A percentile compares a stretch with the other conserved stretches of the same genome.
phyloP scores from a whole-genome alignment of 495 filamentous ascomycete genomes.

The Rhizodiscina lignyota region DNA sequence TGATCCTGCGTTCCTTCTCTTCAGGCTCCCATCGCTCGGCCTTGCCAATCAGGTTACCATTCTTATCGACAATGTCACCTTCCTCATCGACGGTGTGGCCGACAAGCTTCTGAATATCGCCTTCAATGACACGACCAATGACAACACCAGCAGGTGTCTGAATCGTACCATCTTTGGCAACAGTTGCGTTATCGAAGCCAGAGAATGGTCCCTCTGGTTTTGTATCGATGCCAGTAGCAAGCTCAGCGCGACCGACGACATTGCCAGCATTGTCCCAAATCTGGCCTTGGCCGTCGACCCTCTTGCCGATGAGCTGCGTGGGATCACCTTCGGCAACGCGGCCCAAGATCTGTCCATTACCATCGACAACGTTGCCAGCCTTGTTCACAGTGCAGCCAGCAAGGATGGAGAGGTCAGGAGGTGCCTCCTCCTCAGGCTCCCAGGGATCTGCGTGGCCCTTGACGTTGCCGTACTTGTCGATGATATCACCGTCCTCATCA shows the following conservation, averaged over 20 bases:
- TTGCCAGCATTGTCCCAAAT: slow-evolving; percentile 70
- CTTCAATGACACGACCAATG: slow-evolving; percentile 57
- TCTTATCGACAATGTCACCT: slow-evolving; percentile 66
- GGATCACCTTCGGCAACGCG: slow-evolving; percentile 59
- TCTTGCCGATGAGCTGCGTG: slow-evolving; percentile 54
- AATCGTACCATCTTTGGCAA: slow-evolving; percentile 64
- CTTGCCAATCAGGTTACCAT: slow-evolving; percentile 65
- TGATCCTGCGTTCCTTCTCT: slow-evolving; percentile 46
- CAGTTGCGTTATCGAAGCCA: slow-evolving; percentile 53
- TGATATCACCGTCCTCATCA: slow-evolving; percentile 70
- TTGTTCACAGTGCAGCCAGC: slow-evolving; percentile 81
- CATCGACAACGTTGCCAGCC: slow-evolving; percentile 66
- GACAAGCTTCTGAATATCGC: slow-evolving; percentile 52
- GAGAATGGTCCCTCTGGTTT: slow-evolving; percentile 58
- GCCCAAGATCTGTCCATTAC: slow-evolving; percentile 54
- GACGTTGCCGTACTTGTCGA: slow-evolving; percentile 65
- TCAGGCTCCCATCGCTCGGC: slow-evolving; percentile 73
- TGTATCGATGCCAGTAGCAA: slow-evolving; percentile 52
- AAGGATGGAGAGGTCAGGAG: slow-evolving; percentile 47
- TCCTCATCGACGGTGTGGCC: slow-evolving; percentile 70
- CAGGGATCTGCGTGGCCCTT: slow-evolving; percentile 62
- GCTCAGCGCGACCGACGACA: slow-evolving; percentile 59
- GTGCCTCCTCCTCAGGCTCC: slow-evolving; percentile 38
- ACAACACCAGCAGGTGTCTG: slow-evolving; percentile 41
- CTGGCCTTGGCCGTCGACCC: slow-evolving; percentile 67